These are phyloP conservation scores for Aphanomyces invadans DNA, from an alignment of 352 stramenopile genomes.

Conservation along the genomic window DNA sequence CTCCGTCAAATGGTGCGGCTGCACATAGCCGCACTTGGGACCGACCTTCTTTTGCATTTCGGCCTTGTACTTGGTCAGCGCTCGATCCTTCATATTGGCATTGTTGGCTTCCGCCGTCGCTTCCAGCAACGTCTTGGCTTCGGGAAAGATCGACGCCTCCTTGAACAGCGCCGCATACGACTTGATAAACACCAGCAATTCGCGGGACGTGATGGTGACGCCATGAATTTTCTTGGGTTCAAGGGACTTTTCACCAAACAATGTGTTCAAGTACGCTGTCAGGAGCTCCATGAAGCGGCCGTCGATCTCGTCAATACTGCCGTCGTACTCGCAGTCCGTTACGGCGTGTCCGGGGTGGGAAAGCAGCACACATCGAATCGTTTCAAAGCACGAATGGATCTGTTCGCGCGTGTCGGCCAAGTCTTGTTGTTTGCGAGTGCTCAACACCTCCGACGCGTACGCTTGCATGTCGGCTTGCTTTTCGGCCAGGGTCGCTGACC, in stretches of 20 bases:
- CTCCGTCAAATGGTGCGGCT: constrained; percentile 79
- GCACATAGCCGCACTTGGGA: constrained; percentile 81
- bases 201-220: constrained; percentile 85
- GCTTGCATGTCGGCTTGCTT: constrained; percentile 90
- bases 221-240: constrained; percentile 93
- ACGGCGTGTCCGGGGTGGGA: constrained; percentile 95
- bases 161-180: constrained; percentile 96
- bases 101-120: constrained; percentile 98
- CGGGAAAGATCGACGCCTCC: constrained; percentile 92
- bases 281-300: constrained; percentile 90
- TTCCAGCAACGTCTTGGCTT: constrained; percentile 95
- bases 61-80: constrained; percentile 86
- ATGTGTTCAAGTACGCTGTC: constrained; percentile 90
- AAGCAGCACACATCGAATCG: constrained; percentile 92
- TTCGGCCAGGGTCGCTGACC: constrained; percentile 80
- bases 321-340: constrained; percentile 96
- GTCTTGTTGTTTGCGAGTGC: constrained; percentile 90
- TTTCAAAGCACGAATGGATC: constrained; percentile 96
- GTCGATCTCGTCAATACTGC: constrained; percentile 92
- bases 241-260: constrained; percentile 88
- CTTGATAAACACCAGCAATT: constrained; percentile 95
- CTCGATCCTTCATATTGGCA: constrained; percentile 87
- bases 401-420: constrained; percentile 91
- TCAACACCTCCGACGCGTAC: constrained; percentile 91
- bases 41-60: constrained; percentile 90